phyloP scores from a whole-genome alignment of 805 yeast genomes.

The Candida arabinofermentans region DNA sequence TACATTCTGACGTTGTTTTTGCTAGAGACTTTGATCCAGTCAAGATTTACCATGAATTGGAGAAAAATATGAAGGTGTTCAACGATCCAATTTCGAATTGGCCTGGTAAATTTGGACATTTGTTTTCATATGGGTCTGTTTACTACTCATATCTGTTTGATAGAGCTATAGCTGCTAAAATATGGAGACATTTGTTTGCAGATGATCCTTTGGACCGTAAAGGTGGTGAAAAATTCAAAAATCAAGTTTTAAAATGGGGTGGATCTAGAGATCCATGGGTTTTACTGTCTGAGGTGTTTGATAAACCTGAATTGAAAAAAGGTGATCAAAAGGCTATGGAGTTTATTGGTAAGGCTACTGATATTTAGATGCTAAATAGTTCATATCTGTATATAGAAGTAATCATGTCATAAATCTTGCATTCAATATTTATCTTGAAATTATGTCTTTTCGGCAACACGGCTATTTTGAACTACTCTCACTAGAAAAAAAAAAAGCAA shows the following conservation, averaged over 20 bases:
- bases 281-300: conserved; percentile 76
- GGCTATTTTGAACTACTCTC: too few species aligned
- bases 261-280: conserved; percentile 89
- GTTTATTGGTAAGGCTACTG: conserved; percentile 35
- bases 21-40: conserved; percentile 52
- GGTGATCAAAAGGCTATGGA: conserved; percentile 77
- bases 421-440: too few species aligned
- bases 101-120: conserved; percentile 93
- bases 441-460: too few species aligned
- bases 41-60: conserved; percentile 61
- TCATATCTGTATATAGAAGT: background rate
- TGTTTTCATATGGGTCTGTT: conserved; percentile 90
- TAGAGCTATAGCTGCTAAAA: conserved; percentile 83
- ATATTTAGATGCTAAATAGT: background rate
- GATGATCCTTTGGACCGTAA: conserved; percentile 63
- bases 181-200: conserved; percentile 73
- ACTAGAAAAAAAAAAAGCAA: too few species aligned
- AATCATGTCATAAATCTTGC: background rate
- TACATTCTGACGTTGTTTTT: conserved; percentile 51
- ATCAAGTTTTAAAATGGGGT: conserved; percentile 83
- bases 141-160: conserved; percentile 91
- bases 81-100: conserved; percentile 72
- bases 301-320: conserved; percentile 49
- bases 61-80: conserved; percentile 53
- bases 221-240: conserved; percentile 73